phyloP scores from a whole-genome alignment of 2,329 filamentous ascomycete genomes.

The Fusarium robinianum region DNA sequence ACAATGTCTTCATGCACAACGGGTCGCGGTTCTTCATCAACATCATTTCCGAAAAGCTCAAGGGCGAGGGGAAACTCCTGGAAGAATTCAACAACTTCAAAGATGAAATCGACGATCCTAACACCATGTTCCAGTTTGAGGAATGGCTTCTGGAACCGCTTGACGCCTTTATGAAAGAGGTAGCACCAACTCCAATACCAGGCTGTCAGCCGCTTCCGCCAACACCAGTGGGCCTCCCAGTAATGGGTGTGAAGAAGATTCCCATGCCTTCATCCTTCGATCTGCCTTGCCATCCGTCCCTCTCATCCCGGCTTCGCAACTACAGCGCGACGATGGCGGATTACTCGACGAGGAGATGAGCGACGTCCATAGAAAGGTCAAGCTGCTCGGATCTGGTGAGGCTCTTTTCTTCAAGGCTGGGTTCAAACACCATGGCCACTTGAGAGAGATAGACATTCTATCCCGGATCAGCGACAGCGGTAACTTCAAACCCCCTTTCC shows the following conservation, averaged over 20 bases:
- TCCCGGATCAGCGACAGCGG: constrained; percentile 2
- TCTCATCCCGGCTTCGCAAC: constrained; percentile 8
- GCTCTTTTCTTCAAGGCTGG: constrained; percentile 17
- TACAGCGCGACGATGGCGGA: constrained; percentile 1
- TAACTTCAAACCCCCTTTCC: constrained; percentile 31
- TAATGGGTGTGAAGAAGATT: no score
- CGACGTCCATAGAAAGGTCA: constrained; percentile 9
- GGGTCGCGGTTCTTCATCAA: constrained; percentile 9
- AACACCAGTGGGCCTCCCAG: no score
- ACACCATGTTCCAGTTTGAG: constrained; percentile 14
- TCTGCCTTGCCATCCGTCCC: constrained; percentile 12
- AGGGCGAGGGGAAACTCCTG: constrained; percentile 9
- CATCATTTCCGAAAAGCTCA: constrained; percentile 10
- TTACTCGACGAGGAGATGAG: constrained; percentile 1
- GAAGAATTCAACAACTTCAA: constrained; percentile 11
- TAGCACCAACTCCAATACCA: constrained; percentile 2
- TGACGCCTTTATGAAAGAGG: constrained; percentile 3
- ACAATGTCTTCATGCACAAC: constrained; percentile 17
- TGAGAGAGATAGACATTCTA: constrained; percentile 14
- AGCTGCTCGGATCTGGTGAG: neutral
- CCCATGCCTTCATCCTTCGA: no score
- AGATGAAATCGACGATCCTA: constrained; percentile 7
- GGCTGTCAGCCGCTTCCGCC: neutral
- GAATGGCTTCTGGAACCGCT: constrained; percentile 17
- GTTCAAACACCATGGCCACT: constrained; percentile 8